Evolutionary conservation across 345 rosid genomes (phyloP).

Genomic region (Conringia planisiliqua): DNA sequence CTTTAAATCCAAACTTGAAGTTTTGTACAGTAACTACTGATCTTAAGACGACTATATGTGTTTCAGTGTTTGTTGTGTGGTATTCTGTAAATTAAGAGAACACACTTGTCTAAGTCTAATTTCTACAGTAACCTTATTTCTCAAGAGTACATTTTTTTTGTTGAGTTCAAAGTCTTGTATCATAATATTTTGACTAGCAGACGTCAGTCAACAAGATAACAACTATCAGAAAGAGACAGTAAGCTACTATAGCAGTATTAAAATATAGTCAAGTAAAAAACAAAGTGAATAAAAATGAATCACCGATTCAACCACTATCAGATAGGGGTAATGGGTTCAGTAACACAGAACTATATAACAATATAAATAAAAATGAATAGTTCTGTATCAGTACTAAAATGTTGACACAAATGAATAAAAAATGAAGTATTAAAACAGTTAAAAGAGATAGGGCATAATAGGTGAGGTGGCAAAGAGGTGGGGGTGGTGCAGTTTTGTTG

Average conservation of each 20-base stretch:
- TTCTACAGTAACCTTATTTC: not conserved
- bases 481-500: slow-evolving; percentile 53
- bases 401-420: no score
- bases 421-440: not conserved
- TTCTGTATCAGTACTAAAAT: not conserved
- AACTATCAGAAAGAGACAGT: not conserved
- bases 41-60: not conserved
- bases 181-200: not conserved
- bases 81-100: not conserved
- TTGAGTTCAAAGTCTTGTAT: not conserved
- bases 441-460: slow-evolving; percentile 37
- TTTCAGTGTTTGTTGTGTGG: not conserved
- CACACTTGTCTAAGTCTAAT: not conserved
- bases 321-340: not conserved
- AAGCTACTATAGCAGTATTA: not conserved
- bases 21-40: not conserved
- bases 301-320: slow-evolving; percentile 9
- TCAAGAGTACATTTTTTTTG: not conserved
- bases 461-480: slow-evolving; percentile 44
- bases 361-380: not conserved
- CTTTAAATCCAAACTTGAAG: not conserved
- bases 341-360: not conserved
- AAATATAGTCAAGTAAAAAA: not conserved
- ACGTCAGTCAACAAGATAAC: not conserved
- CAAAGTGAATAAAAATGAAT: slow-evolving; percentile 10